Conservation (phyloP, 2,329 filamentous ascomycete genomes). For the Parastagonospora avenae region DNA sequence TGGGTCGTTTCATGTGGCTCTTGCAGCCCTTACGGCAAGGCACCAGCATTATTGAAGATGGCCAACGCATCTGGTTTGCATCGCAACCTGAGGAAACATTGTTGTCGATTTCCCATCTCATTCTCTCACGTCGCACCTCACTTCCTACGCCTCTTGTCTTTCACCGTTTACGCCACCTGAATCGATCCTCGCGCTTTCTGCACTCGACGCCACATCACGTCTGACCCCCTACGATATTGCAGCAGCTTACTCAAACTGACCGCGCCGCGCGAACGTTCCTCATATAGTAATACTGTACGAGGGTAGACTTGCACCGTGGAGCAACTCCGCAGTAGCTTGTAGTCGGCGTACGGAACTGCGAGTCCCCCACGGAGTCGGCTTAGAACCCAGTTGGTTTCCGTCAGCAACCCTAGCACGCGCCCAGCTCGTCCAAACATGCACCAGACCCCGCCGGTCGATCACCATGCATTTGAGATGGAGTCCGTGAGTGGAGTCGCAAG, state of each 20-base stretch:
- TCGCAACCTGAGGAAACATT: not conserved
- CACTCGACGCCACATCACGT: not conserved
- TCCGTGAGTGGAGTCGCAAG: not conserved
- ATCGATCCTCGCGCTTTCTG: not conserved
- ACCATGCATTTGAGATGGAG: not conserved
- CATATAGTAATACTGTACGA: not conserved
- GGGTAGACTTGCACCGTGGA: not conserved
- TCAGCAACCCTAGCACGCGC: not conserved
- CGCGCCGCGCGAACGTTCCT: not conserved
- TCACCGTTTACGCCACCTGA: not conserved
- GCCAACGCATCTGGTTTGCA: not conserved
- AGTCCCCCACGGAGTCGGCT: not conserved
- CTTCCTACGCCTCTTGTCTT: not conserved
- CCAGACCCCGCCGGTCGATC: not conserved
- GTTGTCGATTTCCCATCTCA: not conserved
- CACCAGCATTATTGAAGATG: slow-evolving; percentile 14
- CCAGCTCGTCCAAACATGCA: not conserved
- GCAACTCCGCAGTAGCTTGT: slow-evolving; percentile 3
- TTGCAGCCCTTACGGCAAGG: slow-evolving; percentile 9
- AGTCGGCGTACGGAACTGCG: not conserved
- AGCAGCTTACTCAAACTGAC: not conserved
- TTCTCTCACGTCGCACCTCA: not conserved
- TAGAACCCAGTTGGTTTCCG: slow-evolving; percentile 1
- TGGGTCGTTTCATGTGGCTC: slow-evolving; percentile 15
- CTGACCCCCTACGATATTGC: not conserved